These are phyloP conservation scores for Coprinopsis cinerea DNA, from an alignment of 768 basidiomycete species.

Conservation along the genomic window DNA sequence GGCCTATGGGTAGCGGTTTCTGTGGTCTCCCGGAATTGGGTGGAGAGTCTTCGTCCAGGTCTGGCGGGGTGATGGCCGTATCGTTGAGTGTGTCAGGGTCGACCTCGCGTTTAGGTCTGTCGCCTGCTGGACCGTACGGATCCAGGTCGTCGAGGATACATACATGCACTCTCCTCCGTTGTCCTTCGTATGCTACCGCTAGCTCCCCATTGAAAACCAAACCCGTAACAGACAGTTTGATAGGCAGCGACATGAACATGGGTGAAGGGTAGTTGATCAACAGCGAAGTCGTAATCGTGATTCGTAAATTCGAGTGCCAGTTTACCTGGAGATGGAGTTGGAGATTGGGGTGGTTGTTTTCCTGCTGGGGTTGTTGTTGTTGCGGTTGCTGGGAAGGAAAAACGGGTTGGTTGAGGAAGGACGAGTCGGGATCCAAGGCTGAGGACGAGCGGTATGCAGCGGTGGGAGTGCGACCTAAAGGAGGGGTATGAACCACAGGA, in stretches of 20 bases:
- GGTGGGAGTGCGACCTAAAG: neutral
- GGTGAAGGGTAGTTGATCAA: slow-evolving; percentile 96
- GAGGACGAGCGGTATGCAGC: too few relatives aligned
- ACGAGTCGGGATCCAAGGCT: neutral
- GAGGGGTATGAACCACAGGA: neutral
- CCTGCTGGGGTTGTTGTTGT: slow-evolving; percentile 22
- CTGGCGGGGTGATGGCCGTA: slow-evolving; percentile 49
- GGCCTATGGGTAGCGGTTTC: slow-evolving; percentile 75
- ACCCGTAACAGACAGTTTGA: slow-evolving; percentile 88
- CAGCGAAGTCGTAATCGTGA: slow-evolving; percentile 87
- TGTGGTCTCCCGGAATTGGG: slow-evolving; percentile 35
- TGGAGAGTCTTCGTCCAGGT: slow-evolving; percentile 52
- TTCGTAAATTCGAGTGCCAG: slow-evolving; percentile 83
- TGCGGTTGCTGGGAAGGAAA: slow-evolving; percentile 14
- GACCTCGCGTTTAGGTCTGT: slow-evolving; percentile 43
- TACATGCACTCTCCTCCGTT: slow-evolving; percentile 73
- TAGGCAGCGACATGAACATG: slow-evolving; percentile 94
- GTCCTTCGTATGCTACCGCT: slow-evolving; percentile 87
- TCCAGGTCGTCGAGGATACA: slow-evolving; percentile 87
- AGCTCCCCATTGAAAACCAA: slow-evolving; percentile 84
- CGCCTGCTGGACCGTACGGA: slow-evolving; percentile 71
- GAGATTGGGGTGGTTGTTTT: slow-evolving; percentile 56
- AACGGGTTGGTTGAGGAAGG: neutral
- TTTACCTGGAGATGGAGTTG: slow-evolving; percentile 84
- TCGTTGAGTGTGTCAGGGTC: too few relatives aligned